These are phyloP conservation scores for Megacollybia platyphylla DNA, from an alignment of 1,284 basidiomycete species.

Conservation along the genomic window DNA sequence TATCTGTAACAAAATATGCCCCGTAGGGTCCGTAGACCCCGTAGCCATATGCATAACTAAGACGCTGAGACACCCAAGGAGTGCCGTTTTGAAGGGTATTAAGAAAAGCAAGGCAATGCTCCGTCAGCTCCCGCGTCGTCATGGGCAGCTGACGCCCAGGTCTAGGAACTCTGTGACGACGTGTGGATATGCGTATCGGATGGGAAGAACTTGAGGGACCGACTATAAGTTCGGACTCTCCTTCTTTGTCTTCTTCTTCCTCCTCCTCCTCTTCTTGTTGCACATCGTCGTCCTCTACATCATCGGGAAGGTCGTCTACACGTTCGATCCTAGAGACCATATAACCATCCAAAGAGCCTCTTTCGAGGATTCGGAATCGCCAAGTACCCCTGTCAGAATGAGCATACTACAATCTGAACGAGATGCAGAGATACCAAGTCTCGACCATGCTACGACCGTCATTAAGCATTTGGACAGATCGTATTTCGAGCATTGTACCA, in stretches of 20 bases:
- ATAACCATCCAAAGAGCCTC: constrained; percentile 79
- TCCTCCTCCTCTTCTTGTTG: constrained; percentile 5
- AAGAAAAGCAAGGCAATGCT: constrained; percentile 70
- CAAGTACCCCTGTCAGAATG: constrained; percentile 44
- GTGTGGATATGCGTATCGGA: not conserved
- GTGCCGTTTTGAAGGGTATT: constrained; percentile 70
- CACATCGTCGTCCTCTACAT: constrained; percentile 20
- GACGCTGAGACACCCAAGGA: constrained; percentile 83
- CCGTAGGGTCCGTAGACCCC: not conserved
- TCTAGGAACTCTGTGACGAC: constrained; percentile 5
- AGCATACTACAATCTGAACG: not conserved
- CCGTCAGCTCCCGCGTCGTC: constrained; percentile 64
- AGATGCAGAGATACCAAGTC: constrained; percentile 20
- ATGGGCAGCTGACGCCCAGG: constrained; percentile 15
- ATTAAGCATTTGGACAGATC: constrained; percentile 73
- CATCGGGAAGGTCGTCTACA: constrained; percentile 34
- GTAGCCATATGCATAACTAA: constrained; percentile 23
- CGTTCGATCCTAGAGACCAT: constrained; percentile 73
- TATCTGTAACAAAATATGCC: not conserved
- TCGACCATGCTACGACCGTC: constrained; percentile 89
- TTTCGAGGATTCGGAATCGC: constrained; percentile 79
- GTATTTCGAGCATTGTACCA: constrained; percentile 90
- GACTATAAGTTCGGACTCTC: constrained; percentile 1
- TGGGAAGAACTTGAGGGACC: constrained; percentile 1
- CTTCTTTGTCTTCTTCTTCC: constrained; percentile 6